Conservation (phyloP, 306 rosid genomes). For the Dicorynia guianensis region DNA sequence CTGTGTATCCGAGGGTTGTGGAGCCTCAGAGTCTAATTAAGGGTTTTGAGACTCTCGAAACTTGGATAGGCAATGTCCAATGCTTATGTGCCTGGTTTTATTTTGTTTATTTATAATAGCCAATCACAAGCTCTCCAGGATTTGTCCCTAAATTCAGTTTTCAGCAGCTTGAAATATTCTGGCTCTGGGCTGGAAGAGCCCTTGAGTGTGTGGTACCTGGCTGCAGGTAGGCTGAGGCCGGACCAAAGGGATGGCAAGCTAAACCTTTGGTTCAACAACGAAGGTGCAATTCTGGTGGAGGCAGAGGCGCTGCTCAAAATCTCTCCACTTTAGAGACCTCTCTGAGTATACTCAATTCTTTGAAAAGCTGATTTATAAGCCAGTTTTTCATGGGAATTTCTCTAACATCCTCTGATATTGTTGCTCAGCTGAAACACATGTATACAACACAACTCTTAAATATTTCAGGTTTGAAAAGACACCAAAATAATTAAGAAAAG, state of each 20-base stretch:
- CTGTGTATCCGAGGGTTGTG: conserved; percentile 56
- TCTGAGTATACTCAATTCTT: conserved; percentile 64
- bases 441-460: too few species aligned
- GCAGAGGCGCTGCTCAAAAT: conserved; percentile 48
- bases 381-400: conserved; percentile 60
- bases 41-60: conserved; percentile 66
- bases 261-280: conserved; percentile 72
- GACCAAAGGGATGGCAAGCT: conserved; percentile 61
- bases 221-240: conserved; percentile 64
- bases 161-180: conserved; percentile 54
- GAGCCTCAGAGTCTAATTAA: conserved; percentile 39
- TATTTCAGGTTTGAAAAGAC: too few species aligned
- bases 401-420: conserved; percentile 72
- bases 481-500: too few species aligned
- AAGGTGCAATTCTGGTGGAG: conserved; percentile 66
- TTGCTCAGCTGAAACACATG: conserved; percentile 74
- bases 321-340: conserved; percentile 72
- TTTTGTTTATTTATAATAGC: conserved; percentile 60
- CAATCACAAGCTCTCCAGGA: conserved; percentile 20
- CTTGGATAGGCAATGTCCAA: conserved; percentile 82
- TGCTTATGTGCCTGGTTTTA: conserved; percentile 70
- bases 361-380: conserved; percentile 67
- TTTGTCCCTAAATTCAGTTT: conserved; percentile 54
- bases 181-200: conserved; percentile 76
- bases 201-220: conserved; percentile 66